Evolutionary conservation across 345 rosid genomes (phyloP).

Genomic region (Gossypium australe): DNA sequence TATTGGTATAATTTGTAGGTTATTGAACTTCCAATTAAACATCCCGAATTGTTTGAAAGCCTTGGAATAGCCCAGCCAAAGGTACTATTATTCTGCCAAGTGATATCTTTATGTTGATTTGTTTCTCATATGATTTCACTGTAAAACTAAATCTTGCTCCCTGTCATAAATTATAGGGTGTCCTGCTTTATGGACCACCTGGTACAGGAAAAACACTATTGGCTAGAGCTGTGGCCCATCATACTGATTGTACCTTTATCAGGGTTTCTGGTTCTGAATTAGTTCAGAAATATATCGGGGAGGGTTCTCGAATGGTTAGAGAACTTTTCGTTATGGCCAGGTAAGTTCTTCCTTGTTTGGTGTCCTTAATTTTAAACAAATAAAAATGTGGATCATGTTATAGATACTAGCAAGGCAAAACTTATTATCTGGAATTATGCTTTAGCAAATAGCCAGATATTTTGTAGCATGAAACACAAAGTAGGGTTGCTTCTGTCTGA

Average conservation of each 20-base stretch:
- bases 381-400: background rate
- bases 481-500: slow-evolving; percentile 3
- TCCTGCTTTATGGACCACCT: slow-evolving; percentile 93
- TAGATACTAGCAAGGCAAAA: background rate
- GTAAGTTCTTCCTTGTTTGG: slow-evolving; percentile 31
- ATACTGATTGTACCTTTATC: slow-evolving; percentile 98
- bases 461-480: background rate
- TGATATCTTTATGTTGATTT: background rate
- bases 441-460: background rate
- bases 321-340: slow-evolving; percentile 99
- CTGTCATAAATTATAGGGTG: slow-evolving; percentile 53
- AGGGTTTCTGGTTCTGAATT: slow-evolving; percentile 98
- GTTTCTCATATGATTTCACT: slow-evolving; percentile 3
- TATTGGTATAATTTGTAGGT: slow-evolving; percentile 43
- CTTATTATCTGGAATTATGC: background rate
- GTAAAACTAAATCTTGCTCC: background rate
- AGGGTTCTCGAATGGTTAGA: slow-evolving; percentile 98
- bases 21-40: slow-evolving; percentile 97
- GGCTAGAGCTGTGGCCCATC: slow-evolving; percentile 99
- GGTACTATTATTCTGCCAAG: slow-evolving; percentile 33
- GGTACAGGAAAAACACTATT: slow-evolving; percentile 96
- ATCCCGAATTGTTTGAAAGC: slow-evolving; percentile 95
- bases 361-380: background rate
- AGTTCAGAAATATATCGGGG: slow-evolving; percentile 97
- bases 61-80: slow-evolving; percentile 99